Evolutionary conservation across 2,329 filamentous ascomycete species (phyloP).

Genomic region (Hansfordia pulvinata): DNA sequence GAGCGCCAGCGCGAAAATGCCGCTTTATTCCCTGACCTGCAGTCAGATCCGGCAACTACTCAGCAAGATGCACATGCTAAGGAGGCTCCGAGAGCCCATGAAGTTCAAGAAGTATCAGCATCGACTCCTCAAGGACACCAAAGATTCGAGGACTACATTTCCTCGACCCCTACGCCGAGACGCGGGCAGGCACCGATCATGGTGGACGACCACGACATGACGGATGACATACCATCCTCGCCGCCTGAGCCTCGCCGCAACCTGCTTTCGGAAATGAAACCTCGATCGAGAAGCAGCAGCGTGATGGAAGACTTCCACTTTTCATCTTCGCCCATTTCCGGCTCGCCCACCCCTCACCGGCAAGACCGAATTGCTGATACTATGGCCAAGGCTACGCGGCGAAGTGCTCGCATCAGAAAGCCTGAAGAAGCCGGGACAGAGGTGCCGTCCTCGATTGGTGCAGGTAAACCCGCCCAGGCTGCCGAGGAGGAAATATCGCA

Average conservation of each 20-base stretch:
- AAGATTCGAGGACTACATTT: conserved; percentile 36
- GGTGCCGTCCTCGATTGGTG: no score
- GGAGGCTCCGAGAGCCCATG: no score
- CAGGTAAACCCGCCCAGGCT: no score
- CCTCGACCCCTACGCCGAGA: conserved; percentile 46
- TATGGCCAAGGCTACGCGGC: no score
- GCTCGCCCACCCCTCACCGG: conserved; percentile 28
- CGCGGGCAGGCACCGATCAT: conserved; percentile 36
- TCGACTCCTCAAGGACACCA: conserved; percentile 30
- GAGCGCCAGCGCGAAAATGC: conserved; percentile 57
- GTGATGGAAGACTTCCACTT: conserved; percentile 36
- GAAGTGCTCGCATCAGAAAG: conserved; percentile 1
- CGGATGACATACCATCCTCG: conserved; percentile 41
- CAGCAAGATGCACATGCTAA: conserved; percentile 2
- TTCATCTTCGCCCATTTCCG: conserved; percentile 39
- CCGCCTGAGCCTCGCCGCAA: conserved; percentile 41
- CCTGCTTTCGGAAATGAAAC: conserved; percentile 36
- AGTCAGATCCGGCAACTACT: conserved; percentile 29
- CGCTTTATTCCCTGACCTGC: conserved; percentile 54
- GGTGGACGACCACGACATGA: conserved; percentile 29
- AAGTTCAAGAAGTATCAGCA: conserved; percentile 13
- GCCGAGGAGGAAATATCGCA: no score
- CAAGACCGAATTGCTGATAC: no score
- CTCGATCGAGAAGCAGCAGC: conserved; percentile 27
- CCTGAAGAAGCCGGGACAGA: conserved; percentile 1